phyloP scores from a whole-genome alignment of 2,329 filamentous ascomycete species.

The Eutypella sp. region DNA sequence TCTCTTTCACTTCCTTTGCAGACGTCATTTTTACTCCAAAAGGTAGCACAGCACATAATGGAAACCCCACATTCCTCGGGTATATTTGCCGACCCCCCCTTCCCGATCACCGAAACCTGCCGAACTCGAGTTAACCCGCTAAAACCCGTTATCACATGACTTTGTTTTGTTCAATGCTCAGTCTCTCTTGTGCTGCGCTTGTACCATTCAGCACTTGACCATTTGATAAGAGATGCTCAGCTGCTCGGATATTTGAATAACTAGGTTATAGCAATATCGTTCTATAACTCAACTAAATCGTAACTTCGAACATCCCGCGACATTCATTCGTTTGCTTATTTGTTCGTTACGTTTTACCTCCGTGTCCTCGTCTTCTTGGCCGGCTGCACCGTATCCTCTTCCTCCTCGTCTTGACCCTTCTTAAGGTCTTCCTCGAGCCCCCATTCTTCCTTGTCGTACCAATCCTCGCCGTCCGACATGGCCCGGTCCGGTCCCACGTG shows the following conservation, averaged over 20 bases:
- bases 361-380: conserved; percentile 59
- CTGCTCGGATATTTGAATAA: not conserved
- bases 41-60: not conserved
- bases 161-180: not conserved
- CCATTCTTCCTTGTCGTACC: conserved; percentile 82
- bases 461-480: conserved; percentile 85
- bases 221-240: not conserved
- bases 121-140: too few relatives aligned
- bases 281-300: conserved; percentile 1
- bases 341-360: conserved; percentile 28
- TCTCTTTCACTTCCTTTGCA: not conserved
- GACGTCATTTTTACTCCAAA: not conserved
- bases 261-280: not conserved
- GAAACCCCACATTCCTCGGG: not conserved
- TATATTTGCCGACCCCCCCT: not conserved
- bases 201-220: not conserved
- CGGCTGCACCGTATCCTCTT: conserved; percentile 61
- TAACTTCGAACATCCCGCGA: too few relatives aligned
- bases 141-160: not conserved
- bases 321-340: too few relatives aligned
- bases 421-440: conserved; percentile 67
- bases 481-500: conserved; percentile 63
- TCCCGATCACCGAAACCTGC: too few relatives aligned
- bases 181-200: too few relatives aligned
- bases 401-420: conserved; percentile 78